These are phyloP conservation scores for Cyanodermella asteris DNA, from an alignment of 2,329 filamentous ascomycete species.

Conservation along the genomic window DNA sequence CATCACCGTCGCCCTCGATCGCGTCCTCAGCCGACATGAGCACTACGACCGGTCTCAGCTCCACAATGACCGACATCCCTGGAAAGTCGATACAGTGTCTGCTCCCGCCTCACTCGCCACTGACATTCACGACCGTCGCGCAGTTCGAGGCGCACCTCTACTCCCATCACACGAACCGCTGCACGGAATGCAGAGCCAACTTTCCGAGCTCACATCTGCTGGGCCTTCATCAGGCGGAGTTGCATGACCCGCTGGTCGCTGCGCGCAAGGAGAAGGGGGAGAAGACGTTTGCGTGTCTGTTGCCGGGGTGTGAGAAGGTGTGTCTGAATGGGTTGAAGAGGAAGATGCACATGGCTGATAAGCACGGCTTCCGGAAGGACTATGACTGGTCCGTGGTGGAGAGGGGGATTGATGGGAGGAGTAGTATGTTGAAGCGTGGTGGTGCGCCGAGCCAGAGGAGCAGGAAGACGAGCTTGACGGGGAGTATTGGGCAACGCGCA, in stretches of 20 bases:
- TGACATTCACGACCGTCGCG: constrained; percentile 51
- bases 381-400: constrained; percentile 79
- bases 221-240: constrained; percentile 69
- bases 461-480: too few relatives aligned
- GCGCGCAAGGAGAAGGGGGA: constrained; percentile 59
- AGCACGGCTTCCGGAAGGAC: constrained; percentile 57
- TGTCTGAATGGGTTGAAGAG: constrained; percentile 70
- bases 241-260: constrained; percentile 61
- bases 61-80: too few relatives aligned
- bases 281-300: constrained; percentile 75
- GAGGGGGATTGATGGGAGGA: constrained; percentile 68
- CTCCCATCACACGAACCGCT: constrained; percentile 63
- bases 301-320: constrained; percentile 65
- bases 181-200: constrained; percentile 64
- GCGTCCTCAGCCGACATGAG: too few relatives aligned
- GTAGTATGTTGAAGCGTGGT: constrained; percentile 48
- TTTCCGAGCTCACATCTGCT: constrained; percentile 70
- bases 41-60: too few relatives aligned
- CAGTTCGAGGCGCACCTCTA: constrained; percentile 78
- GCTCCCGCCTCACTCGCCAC: constrained; percentile 55
- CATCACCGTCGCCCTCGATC: too few relatives aligned
- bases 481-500: too few relatives aligned
- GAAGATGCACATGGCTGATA: constrained; percentile 74
- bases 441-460: constrained; percentile 9
- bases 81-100: too few relatives aligned